Evolutionary conservation across 2,329 filamentous ascomycete species (phyloP).

Genomic region (Pseudogymnoascus sp.): DNA sequence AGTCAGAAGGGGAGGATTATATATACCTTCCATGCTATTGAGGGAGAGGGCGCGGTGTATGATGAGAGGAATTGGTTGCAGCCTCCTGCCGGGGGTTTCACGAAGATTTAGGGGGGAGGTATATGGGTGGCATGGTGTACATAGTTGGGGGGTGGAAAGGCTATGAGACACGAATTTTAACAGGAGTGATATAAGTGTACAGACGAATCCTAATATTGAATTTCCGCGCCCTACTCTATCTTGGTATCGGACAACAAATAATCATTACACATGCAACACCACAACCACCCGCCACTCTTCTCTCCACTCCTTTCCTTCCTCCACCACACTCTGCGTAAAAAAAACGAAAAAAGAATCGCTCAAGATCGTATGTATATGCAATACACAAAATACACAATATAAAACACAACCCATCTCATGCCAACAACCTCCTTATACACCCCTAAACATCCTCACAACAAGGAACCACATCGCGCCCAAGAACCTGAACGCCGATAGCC

Average conservation of each 20-base stretch:
- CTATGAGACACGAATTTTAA: background rate
- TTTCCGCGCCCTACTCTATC: background rate
- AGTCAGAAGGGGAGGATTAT: constrained; percentile 84
- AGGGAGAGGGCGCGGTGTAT: constrained; percentile 61
- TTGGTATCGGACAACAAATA: background rate
- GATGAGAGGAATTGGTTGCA: constrained; percentile 91
- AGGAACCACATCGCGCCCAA: constrained; percentile 46
- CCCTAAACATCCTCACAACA: constrained; percentile 76
- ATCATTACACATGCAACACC: background rate
- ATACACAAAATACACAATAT: background rate
- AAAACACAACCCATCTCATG: background rate
- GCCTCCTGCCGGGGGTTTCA: constrained; percentile 72
- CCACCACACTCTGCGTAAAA: background rate
- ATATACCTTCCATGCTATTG: constrained; percentile 96
- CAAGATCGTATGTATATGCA: background rate
- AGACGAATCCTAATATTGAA: background rate
- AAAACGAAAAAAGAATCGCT: background rate
- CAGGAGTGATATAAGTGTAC: background rate
- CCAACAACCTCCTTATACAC: constrained; percentile 41
- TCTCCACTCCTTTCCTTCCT: background rate
- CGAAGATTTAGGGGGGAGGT: constrained; percentile 17
- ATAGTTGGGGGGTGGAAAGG: background rate
- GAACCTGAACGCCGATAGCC: constrained; percentile 27
- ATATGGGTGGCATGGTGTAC: background rate
- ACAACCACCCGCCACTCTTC: background rate